Base-by-base conservation (phyloP, 2,329 filamentous ascomycete genomes). In the Xylaria sp. region DNA sequence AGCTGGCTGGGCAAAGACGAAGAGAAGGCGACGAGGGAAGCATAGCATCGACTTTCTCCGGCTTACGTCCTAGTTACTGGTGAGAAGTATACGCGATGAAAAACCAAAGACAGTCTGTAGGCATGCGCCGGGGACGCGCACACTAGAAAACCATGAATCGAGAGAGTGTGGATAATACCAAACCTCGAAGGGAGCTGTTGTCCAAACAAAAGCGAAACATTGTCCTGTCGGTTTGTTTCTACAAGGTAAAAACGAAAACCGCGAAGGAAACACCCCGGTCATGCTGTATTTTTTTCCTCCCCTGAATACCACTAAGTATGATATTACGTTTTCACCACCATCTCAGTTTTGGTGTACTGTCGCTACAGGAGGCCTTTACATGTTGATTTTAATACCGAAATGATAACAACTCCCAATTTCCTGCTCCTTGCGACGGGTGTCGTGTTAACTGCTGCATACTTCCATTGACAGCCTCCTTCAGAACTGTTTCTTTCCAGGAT, bases 1-100 rank as follows among this genome's bases (percentile, higher is more conserved):
- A 88, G 85, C 73, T 88, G 69, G 83, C 83, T 50, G 89, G 89
- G 13, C 87, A 91, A 69, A 79, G 88, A 62, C 90, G 89, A 74
- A 87, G 85, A 69, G 87, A 90, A 59, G 82, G 86, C 60, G 78
- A 79, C 19, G 75, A 76, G 30, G 74, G 77, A 56, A 80, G 78
- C 59, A 76, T 80, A 57, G 74, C 79, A 66, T 78, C 81, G 23
- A 82, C 79, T 67, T 85, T 87, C 71, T 77, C 81, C 44, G 84
- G 84, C 16, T 71, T 87, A 67, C 77, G 83, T 63, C 83, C 83
- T 57, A 76, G 81, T 18, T 86, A 85, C 69, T 86, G 83, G 83
- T 85, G 79, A 69, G 52, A 54, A 59, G 46, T 56, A 18, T 30
- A 30, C 56, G 49, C 49, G 47, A 55, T 50, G 53, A 50, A 52